A percentile compares a stretch with the other conserved stretches of the same genome.
These are phyloP conservation scores for Talaromyces sp. DNA, from an alignment of 2,329 filamentous ascomycete genomes.

Conservation along the genomic window DNA sequence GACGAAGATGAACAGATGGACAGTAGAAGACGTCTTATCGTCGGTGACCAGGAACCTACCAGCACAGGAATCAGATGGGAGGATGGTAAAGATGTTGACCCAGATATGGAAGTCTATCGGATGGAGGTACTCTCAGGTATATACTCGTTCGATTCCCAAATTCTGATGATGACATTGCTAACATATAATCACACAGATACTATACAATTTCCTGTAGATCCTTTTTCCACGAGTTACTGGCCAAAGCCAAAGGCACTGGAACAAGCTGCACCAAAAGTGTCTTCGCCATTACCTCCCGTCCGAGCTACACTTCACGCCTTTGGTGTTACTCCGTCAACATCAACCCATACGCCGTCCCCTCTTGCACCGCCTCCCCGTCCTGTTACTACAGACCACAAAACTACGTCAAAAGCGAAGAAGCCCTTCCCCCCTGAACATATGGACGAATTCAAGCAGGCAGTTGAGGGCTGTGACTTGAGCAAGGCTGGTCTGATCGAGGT, in stretches of 20 bases:
- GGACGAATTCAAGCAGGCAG: conserved; percentile 63
- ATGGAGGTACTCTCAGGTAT: conserved; percentile 72
- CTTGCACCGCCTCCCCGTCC: neutral
- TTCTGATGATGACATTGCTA: neutral
- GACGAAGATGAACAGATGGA: conserved; percentile 65
- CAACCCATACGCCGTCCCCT: conserved; percentile 19
- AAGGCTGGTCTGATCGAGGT: conserved; percentile 73
- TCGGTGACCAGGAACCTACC: conserved; percentile 68
- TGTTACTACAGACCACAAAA: neutral
- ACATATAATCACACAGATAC: conserved; percentile 32
- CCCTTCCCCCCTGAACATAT: conserved; percentile 59
- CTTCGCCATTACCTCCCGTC: neutral
- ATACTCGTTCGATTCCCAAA: conserved; percentile 16
- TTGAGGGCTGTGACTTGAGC: conserved; percentile 68
- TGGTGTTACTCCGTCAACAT: neutral
- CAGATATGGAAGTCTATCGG: conserved; percentile 58
- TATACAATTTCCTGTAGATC: conserved; percentile 66
- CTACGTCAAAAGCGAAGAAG: conserved; percentile 30
- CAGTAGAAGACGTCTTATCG: conserved; percentile 56
- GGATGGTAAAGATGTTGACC: conserved; percentile 44
- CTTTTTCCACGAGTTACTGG: conserved; percentile 84
- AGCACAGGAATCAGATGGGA: conserved; percentile 85
- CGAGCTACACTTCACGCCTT: conserved; percentile 22
- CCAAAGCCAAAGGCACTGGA: conserved; percentile 31
- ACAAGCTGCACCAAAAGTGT: conserved; percentile 21